These are phyloP conservation scores for Peronospora destructor DNA, from an alignment of 352 stramenopile genomes.

Conservation along the genomic window DNA sequence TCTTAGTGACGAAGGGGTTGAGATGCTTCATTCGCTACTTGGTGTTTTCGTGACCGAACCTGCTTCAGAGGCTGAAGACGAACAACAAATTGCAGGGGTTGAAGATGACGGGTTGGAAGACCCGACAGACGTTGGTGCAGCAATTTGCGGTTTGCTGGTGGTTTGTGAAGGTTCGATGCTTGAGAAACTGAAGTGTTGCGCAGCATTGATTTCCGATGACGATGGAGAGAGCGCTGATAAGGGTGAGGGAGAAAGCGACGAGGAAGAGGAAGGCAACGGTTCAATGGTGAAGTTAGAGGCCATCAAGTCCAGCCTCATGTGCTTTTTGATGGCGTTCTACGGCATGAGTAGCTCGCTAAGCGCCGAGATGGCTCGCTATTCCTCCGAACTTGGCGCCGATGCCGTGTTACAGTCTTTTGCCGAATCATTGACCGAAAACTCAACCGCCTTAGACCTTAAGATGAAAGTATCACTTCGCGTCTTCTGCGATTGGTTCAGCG, in stretches of 20 bases:
- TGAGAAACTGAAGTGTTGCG: conserved; percentile 49
- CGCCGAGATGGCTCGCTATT: conserved; percentile 64
- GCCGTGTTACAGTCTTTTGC: conserved; percentile 61
- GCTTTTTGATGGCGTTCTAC: conserved; percentile 80
- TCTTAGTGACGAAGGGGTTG: conserved; percentile 51
- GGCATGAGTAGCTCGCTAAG: conserved; percentile 74
- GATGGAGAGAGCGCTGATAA: conserved; percentile 21
- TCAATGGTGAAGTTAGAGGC: conserved; percentile 43
- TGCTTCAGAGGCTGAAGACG: conserved; percentile 23
- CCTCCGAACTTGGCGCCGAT: conserved; percentile 55
- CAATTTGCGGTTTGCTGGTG: conserved; percentile 59
- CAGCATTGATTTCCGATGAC: conserved; percentile 29
- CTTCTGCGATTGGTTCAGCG: conserved; percentile 77
- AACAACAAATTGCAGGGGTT: conserved; percentile 23
- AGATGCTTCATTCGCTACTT: conserved; percentile 56
- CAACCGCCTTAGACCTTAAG: conserved; percentile 18
- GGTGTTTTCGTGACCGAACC: conserved; percentile 58
- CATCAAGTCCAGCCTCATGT: conserved; percentile 58
- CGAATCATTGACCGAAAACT: conserved; percentile 17
- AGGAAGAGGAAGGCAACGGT: conserved; percentile 11
- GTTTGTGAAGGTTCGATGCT: conserved; percentile 58
- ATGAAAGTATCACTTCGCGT: conserved; percentile 46
- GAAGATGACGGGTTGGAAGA: conserved; percentile 50
- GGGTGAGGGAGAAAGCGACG: conserved; percentile 20
- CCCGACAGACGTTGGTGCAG: conserved; percentile 40